These are phyloP conservation scores for Elymus sibiricus DNA, from an alignment of 176 grass and related monocot genomes.

Conservation along the genomic window DNA sequence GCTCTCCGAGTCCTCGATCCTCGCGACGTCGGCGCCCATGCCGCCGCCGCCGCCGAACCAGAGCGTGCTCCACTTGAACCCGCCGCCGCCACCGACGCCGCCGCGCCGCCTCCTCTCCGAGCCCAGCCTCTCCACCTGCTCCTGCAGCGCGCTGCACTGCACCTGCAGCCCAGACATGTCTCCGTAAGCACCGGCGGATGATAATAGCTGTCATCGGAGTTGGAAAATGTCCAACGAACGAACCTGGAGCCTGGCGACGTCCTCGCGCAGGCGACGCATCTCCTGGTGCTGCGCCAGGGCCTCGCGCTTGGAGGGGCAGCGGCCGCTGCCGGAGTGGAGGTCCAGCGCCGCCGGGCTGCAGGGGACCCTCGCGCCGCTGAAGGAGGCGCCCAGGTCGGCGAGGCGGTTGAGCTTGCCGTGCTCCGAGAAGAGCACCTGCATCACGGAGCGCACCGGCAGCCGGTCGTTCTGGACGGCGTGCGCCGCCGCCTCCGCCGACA, in stretches of 20 bases:
- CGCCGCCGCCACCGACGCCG: slow-evolving; percentile 27
- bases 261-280: slow-evolving; percentile 77
- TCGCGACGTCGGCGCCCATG: slow-evolving; percentile 47
- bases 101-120: slow-evolving; percentile 51
- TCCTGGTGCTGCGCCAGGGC: slow-evolving; percentile 82
- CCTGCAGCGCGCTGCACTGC: slow-evolving; percentile 80
- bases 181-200: background rate
- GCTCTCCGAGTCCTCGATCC: slow-evolving; percentile 57
- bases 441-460: slow-evolving; percentile 74
- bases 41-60: slow-evolving; percentile 44
- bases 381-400: slow-evolving; percentile 71
- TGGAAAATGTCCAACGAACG: background rate
- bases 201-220: background rate
- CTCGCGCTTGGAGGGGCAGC: slow-evolving; percentile 84
- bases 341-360: slow-evolving; percentile 62
- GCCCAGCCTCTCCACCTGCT: slow-evolving; percentile 66
- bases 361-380: slow-evolving; percentile 49
- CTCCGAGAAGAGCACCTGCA: slow-evolving; percentile 96
- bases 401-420: slow-evolving; percentile 85
- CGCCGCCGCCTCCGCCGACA: slow-evolving; percentile 71
- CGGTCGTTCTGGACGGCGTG: slow-evolving; percentile 96
- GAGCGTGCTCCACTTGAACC: slow-evolving; percentile 78
- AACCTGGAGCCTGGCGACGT: slow-evolving; percentile 76
- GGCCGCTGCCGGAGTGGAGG: slow-evolving; percentile 39
- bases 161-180: slow-evolving; percentile 27